Evolutionary conservation across 768 basidiomycete species (phyloP).

Genomic region (Mycena venus): DNA sequence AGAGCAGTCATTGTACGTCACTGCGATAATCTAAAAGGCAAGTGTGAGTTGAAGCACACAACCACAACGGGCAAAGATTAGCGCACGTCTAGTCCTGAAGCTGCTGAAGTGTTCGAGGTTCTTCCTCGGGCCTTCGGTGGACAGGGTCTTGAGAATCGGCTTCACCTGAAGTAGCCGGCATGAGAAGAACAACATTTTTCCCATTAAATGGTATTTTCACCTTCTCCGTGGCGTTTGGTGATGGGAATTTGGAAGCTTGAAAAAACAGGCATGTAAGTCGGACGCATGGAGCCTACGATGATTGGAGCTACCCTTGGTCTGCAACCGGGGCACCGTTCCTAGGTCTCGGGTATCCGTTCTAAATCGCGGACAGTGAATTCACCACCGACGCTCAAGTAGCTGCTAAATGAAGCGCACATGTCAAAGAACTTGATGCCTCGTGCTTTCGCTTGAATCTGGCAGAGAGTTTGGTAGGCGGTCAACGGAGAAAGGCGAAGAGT

Average conservation of each 20-base stretch:
- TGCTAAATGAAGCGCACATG: constrained; percentile 63
- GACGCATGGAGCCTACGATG: constrained; percentile 3
- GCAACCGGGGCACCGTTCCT: constrained; percentile 55
- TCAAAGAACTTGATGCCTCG: constrained; percentile 89
- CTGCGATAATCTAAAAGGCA: constrained; percentile 74
- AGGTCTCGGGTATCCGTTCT: constrained; percentile 85
- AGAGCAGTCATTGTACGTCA: constrained; percentile 62
- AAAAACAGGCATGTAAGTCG: constrained; percentile 38
- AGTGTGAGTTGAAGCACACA: constrained; percentile 13
- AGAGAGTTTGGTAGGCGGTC: constrained; percentile 5
- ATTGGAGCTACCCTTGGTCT: constrained; percentile 40
- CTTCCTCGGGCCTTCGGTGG: constrained; percentile 69
- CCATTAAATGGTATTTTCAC: constrained; percentile 36
- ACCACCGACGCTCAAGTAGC: constrained; percentile 25
- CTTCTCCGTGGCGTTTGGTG: constrained; percentile 71
- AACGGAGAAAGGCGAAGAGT: constrained; percentile 24
- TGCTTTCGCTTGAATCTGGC: constrained; percentile 83
- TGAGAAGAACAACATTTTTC: constrained; percentile 10
- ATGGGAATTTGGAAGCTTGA: constrained; percentile 63
- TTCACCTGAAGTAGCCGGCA: constrained; percentile 49
- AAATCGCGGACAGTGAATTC: constrained; percentile 22
- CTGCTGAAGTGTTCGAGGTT: constrained; percentile 77
- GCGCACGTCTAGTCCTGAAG: constrained; percentile 81
- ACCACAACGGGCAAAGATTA: constrained; percentile 16
- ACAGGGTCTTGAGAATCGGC: constrained; percentile 75